Conservation (phyloP, 225 moss, liverwort and hornwort species). For the Bryoerythrophyllum caledonicum region DNA sequence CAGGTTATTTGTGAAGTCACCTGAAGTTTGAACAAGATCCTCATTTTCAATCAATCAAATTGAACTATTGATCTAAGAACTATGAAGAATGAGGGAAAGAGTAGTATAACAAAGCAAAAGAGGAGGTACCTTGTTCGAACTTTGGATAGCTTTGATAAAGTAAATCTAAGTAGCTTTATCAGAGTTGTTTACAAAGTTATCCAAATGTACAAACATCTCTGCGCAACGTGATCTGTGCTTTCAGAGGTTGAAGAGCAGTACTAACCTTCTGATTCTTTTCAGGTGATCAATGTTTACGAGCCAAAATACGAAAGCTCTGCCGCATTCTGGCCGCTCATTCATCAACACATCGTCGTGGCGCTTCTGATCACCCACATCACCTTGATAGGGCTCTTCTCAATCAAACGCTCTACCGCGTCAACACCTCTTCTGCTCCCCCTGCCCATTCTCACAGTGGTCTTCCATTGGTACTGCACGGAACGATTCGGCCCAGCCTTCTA, state of each 20-base stretch:
- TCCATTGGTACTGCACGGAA: slow-evolving; percentile 73
- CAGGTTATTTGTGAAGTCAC: too few relatives aligned
- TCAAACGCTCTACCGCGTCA: slow-evolving; percentile 69
- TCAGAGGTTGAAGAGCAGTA: neutral
- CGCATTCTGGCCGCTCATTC: slow-evolving; percentile 76
- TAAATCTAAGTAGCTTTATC: too few relatives aligned
- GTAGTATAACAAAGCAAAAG: too few relatives aligned
- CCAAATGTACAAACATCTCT: too few relatives aligned
- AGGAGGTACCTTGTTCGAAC: too few relatives aligned
- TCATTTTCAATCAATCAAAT: too few relatives aligned
- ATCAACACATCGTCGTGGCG: slow-evolving; percentile 68
- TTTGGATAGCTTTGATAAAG: too few relatives aligned
- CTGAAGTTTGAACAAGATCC: too few relatives aligned
- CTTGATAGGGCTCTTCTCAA: slow-evolving; percentile 88
- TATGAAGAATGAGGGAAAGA: too few relatives aligned
- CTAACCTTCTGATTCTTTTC: neutral
- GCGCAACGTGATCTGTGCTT: too few relatives aligned
- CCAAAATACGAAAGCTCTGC: slow-evolving; percentile 84
- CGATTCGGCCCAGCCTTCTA: slow-evolving; percentile 69
- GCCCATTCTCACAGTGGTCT: slow-evolving; percentile 66
- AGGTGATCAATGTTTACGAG: slow-evolving; percentile 80
- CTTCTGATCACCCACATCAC: slow-evolving; percentile 75
- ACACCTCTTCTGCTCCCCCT: slow-evolving; percentile 84
- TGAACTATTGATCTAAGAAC: too few relatives aligned
- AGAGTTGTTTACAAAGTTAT: too few relatives aligned